Percentiles rank a stretch among this genome's conserved stretches.
phyloP scores from a whole-genome alignment of 2,329 filamentous ascomycete genomes.

The Aureobasidium sp. region DNA sequence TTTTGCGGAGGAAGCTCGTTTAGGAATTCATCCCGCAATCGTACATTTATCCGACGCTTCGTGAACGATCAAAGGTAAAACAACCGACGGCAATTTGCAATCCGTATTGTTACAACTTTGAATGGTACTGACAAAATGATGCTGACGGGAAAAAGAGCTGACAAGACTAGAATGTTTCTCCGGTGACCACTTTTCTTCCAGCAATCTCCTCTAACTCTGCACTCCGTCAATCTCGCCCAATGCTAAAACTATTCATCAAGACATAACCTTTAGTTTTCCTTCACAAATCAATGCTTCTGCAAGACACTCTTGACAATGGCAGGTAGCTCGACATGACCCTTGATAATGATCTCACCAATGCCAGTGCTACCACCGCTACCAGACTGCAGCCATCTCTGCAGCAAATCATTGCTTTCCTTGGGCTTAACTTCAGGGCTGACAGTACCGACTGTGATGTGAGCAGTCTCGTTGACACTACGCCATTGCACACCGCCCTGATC shows the following conservation, averaged over 20 bases:
- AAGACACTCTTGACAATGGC: conserved; percentile 47
- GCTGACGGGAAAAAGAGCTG: too few species aligned
- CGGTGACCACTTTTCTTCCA: too few species aligned
- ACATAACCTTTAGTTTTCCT: background rate
- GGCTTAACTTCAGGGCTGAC: conserved; percentile 68
- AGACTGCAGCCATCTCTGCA: conserved; percentile 63
- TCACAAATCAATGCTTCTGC: conserved; percentile 14
- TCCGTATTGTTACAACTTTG: background rate
- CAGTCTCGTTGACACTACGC: conserved; percentile 64
- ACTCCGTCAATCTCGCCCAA: too few species aligned
- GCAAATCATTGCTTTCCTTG: conserved; percentile 83
- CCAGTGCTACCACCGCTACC: conserved; percentile 45
- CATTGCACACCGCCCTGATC: conserved; percentile 34
- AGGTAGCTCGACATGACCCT: conserved; percentile 46
- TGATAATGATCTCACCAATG: conserved; percentile 46
- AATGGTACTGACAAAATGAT: background rate
- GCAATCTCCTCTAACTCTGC: too few species aligned
- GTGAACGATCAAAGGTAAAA: background rate
- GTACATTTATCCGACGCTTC: background rate
- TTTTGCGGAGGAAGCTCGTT: background rate
- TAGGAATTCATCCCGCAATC: background rate
- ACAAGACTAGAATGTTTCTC: background rate
- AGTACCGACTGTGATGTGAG: conserved; percentile 88
- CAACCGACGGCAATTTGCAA: background rate
- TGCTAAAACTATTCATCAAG: background rate